Conservation (phyloP, 1,139 yeast species). For the Pichia sp. region DNA sequence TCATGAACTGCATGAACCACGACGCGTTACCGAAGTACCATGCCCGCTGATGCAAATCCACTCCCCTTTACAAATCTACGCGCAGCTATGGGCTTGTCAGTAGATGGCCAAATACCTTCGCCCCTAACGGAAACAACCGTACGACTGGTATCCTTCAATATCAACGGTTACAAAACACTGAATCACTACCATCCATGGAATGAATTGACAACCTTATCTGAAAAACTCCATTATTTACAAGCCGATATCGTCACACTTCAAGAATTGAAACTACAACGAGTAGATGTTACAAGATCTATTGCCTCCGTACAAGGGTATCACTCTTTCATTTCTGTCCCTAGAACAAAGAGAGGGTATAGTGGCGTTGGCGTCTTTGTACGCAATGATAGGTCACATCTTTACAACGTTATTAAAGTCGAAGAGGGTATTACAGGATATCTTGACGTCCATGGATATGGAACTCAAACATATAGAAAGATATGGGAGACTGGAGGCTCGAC, state of each 20-base stretch:
- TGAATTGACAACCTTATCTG: conserved; percentile 38
- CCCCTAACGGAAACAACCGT: conserved; percentile 13
- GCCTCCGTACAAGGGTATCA: conserved; percentile 53
- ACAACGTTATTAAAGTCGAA: conserved; percentile 57
- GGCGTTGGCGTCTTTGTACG: conserved; percentile 87
- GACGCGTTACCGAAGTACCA: no score
- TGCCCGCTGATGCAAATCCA: no score
- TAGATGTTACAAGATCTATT: conserved; percentile 33
- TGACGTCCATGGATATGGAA: conserved; percentile 9
- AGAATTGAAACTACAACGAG: conserved; percentile 62
- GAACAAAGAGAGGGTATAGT: conserved; percentile 67
- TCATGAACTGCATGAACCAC: no score
- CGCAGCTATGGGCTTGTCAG: conserved; percentile 5
- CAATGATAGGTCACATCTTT: conserved; percentile 31
- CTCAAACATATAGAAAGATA: conserved; percentile 19
- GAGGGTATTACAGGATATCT: conserved; percentile 84
- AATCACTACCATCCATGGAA: conserved; percentile 84
- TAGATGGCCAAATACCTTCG: conserved; percentile 11
- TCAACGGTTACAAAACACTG: conserved; percentile 76
- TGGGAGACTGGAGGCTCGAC: conserved; percentile 10
- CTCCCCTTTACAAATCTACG: no score
- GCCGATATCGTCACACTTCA: conserved; percentile 81
- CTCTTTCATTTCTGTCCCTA: conserved; percentile 66
- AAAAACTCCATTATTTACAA: conserved; percentile 46
- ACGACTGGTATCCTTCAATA: conserved; percentile 53